A percentile compares a stretch with the other conserved stretches of the same genome.
Conservation (phyloP, 352 stramenopile species). For the Pythium biforme region DNA sequence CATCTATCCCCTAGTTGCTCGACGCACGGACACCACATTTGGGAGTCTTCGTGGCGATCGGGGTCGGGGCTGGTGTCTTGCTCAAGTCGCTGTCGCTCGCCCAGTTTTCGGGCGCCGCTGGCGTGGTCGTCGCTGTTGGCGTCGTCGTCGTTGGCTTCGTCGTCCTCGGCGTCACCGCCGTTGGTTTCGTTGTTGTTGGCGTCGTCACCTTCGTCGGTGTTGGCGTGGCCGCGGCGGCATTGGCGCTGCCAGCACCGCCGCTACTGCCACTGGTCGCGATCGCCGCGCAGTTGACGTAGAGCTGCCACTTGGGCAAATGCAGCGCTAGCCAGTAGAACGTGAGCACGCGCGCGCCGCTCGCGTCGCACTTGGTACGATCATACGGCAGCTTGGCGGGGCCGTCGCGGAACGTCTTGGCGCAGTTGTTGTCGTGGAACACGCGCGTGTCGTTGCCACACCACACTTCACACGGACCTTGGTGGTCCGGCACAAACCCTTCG, state of each 20-base stretch:
- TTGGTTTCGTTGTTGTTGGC: not conserved
- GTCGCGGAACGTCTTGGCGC: constrained; percentile 19
- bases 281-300: constrained; percentile 43
- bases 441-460: constrained; percentile 40
- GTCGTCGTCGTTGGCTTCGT: not conserved
- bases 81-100: not conserved
- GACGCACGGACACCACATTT: not conserved
- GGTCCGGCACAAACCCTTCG: constrained; percentile 22
- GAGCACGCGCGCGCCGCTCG: constrained; percentile 24
- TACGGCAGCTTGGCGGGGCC: constrained; percentile 34
- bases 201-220: not conserved
- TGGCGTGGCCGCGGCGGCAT: not conserved
- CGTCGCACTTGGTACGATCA: constrained; percentile 31
- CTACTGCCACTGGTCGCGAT: constrained; percentile 15
- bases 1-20: not conserved
- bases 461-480: constrained; percentile 44
- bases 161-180: not conserved
- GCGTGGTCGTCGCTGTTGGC: not conserved
- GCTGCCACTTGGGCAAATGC: constrained; percentile 38
- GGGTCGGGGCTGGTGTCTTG: too few relatives aligned
- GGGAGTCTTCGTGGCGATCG: not conserved
- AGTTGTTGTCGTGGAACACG: constrained; percentile 44
- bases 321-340: constrained; percentile 46
- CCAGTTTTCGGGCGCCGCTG: not conserved
- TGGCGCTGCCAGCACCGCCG: not conserved